Percentiles rank a stretch among this genome's conserved stretches.
phyloP scores from a whole-genome alignment of 495 filamentous ascomycete genomes.

The Trichoderma orchidacearum region DNA sequence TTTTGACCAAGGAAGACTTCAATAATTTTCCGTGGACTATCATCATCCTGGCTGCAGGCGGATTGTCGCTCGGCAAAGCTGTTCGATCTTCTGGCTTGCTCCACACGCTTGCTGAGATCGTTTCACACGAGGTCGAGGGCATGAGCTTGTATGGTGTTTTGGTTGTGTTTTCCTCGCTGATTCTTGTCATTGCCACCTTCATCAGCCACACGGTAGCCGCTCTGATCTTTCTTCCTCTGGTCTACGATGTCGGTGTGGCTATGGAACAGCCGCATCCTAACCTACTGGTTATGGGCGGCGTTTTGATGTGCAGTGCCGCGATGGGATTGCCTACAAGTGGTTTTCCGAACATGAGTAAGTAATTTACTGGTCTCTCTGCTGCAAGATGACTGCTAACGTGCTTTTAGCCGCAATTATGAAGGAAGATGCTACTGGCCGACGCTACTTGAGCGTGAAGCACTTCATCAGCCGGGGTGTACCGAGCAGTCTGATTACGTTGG shows the following conservation, averaged over 20 bases:
- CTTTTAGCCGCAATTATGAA: slow-evolving; percentile 91
- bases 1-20: slow-evolving; percentile 98
- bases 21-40: slow-evolving; percentile 99
- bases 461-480: slow-evolving; percentile 88
- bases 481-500: slow-evolving; percentile 63
- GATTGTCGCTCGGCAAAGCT: slow-evolving; percentile 83
- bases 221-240: slow-evolving; percentile 85
- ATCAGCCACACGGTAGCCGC: slow-evolving; percentile 97
- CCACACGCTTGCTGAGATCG: slow-evolving; percentile 66
- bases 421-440: slow-evolving; percentile 81
- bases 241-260: slow-evolving; percentile 64
- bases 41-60: slow-evolving; percentile 94
- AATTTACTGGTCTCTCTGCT: slow-evolving; percentile 4
- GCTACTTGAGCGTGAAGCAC: slow-evolving; percentile 85
- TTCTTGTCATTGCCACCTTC: slow-evolving; percentile 90
- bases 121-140: slow-evolving; percentile 59
- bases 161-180: slow-evolving; percentile 72
- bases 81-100: slow-evolving; percentile 90
- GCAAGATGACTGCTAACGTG: slow-evolving; percentile 12
- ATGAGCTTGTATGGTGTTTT: slow-evolving; percentile 79
- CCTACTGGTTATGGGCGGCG: slow-evolving; percentile 73
- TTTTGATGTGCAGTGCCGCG: slow-evolving; percentile 50
- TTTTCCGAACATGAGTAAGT: slow-evolving; percentile 99
- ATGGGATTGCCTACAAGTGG: slow-evolving; percentile 94
- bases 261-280: slow-evolving; percentile 91